phyloP scores from a whole-genome alignment of 2,329 filamentous ascomycete genomes.

The Aureobasidium subglaciale region DNA sequence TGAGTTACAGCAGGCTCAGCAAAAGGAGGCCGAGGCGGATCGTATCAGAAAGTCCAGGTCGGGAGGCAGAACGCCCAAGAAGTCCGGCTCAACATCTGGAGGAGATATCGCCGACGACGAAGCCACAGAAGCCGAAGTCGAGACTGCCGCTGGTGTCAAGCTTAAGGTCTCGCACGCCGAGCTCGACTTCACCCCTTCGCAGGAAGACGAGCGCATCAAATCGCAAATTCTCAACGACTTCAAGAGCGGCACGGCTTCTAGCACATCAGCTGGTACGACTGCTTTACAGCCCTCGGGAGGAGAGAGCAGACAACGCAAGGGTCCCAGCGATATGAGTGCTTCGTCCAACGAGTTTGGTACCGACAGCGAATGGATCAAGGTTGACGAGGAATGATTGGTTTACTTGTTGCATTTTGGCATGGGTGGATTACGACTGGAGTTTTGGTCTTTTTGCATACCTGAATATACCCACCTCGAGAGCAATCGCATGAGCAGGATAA shows the following conservation, averaged over 20 bases:
- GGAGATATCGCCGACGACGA: conserved; percentile 33
- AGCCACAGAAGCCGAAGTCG: conserved; percentile 43
- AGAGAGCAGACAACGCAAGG: conserved; percentile 10
- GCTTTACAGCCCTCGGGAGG: not conserved
- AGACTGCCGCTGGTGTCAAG: conserved; percentile 20
- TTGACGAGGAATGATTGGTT: conserved; percentile 57
- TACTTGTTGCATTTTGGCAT: not conserved
- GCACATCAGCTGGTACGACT: not conserved
- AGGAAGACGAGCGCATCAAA: conserved; percentile 17
- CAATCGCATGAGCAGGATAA: not conserved
- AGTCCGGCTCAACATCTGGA: conserved; percentile 39
- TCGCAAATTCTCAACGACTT: conserved; percentile 18
- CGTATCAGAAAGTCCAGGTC: conserved; percentile 31
- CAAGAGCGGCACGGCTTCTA: conserved; percentile 2
- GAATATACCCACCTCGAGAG: conserved; percentile 15
- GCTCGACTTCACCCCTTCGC: not conserved
- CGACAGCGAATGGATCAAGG: conserved; percentile 97
- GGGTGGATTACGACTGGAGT: not conserved
- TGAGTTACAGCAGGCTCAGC: conserved; percentile 48
- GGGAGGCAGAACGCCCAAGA: conserved; percentile 36
- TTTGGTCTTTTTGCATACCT: not conserved
- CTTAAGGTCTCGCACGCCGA: not conserved
- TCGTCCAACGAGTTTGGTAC: conserved; percentile 47
- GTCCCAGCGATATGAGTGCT: conserved; percentile 23
- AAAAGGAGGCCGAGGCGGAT: conserved; percentile 44